Evolutionary conservation across 73 alveolate species (phyloP).

Genomic region (Symbiodinium natans): DNA sequence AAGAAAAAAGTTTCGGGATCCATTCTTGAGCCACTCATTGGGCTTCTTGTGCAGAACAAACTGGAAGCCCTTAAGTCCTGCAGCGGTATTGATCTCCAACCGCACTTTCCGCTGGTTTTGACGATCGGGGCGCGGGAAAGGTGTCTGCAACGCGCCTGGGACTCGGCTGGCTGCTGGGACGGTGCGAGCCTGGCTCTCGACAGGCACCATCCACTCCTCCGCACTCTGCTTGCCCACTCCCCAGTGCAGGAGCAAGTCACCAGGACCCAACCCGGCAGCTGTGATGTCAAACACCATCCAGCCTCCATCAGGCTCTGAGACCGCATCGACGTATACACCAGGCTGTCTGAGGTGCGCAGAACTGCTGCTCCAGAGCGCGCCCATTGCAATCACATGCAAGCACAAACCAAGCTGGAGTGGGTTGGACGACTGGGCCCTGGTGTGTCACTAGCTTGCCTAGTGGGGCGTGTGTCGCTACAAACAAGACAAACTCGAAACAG

Average conservation of each 20-base stretch:
- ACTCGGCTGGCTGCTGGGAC: not conserved
- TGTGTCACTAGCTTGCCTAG: too few relatives aligned
- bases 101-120: not conserved
- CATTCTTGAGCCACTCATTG: not conserved
- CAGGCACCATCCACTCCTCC: conserved; percentile 1
- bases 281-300: not conserved
- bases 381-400: too few relatives aligned
- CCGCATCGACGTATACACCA: not conserved
- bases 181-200: not conserved
- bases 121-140: not conserved
- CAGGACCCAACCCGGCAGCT: not conserved
- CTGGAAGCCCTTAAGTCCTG: conserved; percentile 2
- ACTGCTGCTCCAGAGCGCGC: not conserved
- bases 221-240: not conserved
- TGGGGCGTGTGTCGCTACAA: too few relatives aligned
- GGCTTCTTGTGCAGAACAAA: conserved; percentile 27
- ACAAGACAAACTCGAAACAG: too few relatives aligned
- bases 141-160: conserved; percentile 1
- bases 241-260: not conserved
- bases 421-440: too few relatives aligned
- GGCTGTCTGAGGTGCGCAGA: not conserved
- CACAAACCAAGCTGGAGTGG: too few relatives aligned
- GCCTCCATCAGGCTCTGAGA: not conserved
- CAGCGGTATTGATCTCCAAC: not conserved
- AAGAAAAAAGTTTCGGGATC: not conserved